phyloP scores from a whole-genome alignment of 2,329 filamentous ascomycete species.

The Botrytis sinoallii region DNA sequence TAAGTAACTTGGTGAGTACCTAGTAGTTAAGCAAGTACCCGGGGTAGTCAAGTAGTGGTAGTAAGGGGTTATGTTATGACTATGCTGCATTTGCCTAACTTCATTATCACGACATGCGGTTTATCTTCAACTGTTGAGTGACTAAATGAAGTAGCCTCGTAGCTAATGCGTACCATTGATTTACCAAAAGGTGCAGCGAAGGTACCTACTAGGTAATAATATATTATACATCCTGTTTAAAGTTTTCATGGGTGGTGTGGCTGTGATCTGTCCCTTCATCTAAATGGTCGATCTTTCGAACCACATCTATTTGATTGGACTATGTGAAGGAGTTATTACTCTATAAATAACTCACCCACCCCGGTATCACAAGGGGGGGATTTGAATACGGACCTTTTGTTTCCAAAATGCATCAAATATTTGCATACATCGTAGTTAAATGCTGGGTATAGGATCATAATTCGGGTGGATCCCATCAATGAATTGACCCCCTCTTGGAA shows the following conservation, averaged over 20 bases:
- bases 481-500: not conserved
- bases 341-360: not conserved
- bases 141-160: not conserved
- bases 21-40: not conserved
- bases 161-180: not conserved
- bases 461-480: not conserved
- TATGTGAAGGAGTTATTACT: not conserved
- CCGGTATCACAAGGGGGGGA: not conserved
- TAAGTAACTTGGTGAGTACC: not conserved
- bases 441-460: not conserved
- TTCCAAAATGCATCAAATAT: slow-evolving; percentile 3
- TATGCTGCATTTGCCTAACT: not conserved
- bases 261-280: slow-evolving; percentile 2
- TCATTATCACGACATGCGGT: not conserved
- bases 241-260: slow-evolving; percentile 4
- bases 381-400: slow-evolving; percentile 5
- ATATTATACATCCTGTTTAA: not conserved
- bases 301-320: not conserved
- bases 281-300: slow-evolving; percentile 6
- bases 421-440: not conserved
- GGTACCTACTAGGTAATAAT: not conserved
- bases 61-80: not conserved
- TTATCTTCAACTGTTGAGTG: not conserved
- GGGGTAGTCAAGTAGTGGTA: not conserved
- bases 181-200: not conserved